phyloP scores from a whole-genome alignment of 768 basidiomycete species.

The Boletus vinaceobasis region DNA sequence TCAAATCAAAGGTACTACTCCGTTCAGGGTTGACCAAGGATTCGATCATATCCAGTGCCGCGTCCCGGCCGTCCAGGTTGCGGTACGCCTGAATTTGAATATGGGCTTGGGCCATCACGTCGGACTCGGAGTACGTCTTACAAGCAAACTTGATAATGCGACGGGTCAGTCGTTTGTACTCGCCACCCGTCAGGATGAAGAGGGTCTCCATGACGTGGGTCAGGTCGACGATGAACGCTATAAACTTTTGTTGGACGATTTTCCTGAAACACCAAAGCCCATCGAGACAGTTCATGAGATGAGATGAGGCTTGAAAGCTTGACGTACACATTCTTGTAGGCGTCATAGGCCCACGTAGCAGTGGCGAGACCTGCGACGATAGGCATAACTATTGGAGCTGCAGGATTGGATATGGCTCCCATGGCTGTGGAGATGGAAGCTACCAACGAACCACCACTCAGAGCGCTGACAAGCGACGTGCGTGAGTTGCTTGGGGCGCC shows the following conservation, averaged over 20 bases:
- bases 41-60: background rate
- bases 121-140: background rate
- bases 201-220: background rate
- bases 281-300: background rate
- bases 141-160: background rate
- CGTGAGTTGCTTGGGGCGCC: no score
- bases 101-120: background rate
- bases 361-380: background rate
- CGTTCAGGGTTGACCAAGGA: background rate
- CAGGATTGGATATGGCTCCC: background rate
- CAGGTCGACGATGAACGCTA: background rate
- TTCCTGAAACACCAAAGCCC: background rate
- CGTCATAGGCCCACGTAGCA: background rate
- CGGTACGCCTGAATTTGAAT: background rate
- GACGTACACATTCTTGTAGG: background rate
- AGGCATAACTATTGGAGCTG: background rate
- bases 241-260: background rate
- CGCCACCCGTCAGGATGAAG: background rate
- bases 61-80: background rate
- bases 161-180: background rate
- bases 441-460: background rate
- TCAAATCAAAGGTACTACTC: background rate
- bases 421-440: background rate
- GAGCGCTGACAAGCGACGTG: no score
- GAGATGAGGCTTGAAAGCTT: background rate